phyloP scores from a whole-genome alignment of 176 grass and related monocot genomes.

The Canna indica region DNA sequence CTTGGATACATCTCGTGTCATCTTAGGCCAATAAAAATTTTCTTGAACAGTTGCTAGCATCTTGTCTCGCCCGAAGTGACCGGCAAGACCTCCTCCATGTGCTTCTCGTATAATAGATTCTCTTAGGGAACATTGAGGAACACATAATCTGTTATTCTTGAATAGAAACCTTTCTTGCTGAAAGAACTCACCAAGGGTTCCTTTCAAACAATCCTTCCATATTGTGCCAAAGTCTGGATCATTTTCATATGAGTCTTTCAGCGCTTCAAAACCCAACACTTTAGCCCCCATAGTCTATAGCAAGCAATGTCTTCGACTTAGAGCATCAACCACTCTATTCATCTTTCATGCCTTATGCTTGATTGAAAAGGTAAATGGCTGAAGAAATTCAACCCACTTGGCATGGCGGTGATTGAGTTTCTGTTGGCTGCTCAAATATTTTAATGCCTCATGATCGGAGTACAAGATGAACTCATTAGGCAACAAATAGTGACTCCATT shows the following conservation, averaged over 20 bases:
- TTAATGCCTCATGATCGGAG: background rate
- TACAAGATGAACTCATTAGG: conserved; percentile 9
- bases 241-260: conserved; percentile 2
- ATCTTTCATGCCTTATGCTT: background rate
- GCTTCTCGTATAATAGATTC: conserved; percentile 4
- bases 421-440: background rate
- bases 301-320: background rate
- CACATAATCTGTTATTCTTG: too few species aligned
- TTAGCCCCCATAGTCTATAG: background rate
- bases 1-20: too few species aligned
- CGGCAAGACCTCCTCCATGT: too few species aligned
- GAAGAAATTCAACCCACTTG: conserved; percentile 17
- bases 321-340: background rate
- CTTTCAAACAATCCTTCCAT: background rate
- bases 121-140: conserved; percentile 8
- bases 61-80: background rate
- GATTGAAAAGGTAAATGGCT: background rate
- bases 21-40: conserved; percentile 8
- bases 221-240: conserved; percentile 2
- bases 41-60: background rate
- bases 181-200: too few species aligned
- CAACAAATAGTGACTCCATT: conserved; percentile 13
- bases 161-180: too few species aligned
- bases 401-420: background rate
- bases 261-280: background rate